Evolutionary conservation across 139 green algal species (phyloP), one percentile per base, ranked within the genome.

Genomic region (Raphidocelis subcapitata): DNA sequence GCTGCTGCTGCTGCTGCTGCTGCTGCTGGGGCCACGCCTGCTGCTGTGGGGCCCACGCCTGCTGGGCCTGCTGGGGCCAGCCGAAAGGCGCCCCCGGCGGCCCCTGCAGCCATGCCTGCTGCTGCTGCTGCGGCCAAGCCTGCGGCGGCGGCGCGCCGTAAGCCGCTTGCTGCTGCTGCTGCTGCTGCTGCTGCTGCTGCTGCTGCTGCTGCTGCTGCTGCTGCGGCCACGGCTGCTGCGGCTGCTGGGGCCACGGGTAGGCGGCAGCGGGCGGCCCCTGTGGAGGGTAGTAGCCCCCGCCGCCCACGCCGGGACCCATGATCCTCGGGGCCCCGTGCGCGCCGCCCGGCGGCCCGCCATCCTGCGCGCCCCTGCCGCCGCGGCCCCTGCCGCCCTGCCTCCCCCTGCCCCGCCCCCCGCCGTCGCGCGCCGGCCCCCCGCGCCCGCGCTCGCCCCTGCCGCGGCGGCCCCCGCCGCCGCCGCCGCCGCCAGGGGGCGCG

Each of bases 241-340:
- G 24, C 20, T 64, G 24, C 24, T 57, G 49, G 47, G 61, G 69
- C 69, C n/a, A 15, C 12, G 23, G 55, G 28, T 15, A 35, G 23
- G 14, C 55, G 28, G 23, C 69, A 46, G 28, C 31, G 12, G 20
- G 77, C 72, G 32, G 18, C 31, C 52, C 12, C 65, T 28, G 29
- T 29, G 28, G 31, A 31, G 41, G 37, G 10, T 55, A 33, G 2
- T 67, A 54, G 0, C 72, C 16, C 4, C 67, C 66, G 5, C 77
- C 61, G 15, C 69, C 16, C 2, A 29, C 23, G 10, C 69, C 44
- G 36, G 44, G 16, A 3, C 65, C 33, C 0, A 63, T 8, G 0
- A 72, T 77, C 5, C 72, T 72, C 47, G 71, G 68, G 4, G 76
- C 72, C 26, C 69, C 66, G 33, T 80, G 77, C 18, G 55, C 35